These are phyloP conservation scores for Logfia minima DNA, from an alignment of 129 eudicot species.

Conservation along the genomic window DNA sequence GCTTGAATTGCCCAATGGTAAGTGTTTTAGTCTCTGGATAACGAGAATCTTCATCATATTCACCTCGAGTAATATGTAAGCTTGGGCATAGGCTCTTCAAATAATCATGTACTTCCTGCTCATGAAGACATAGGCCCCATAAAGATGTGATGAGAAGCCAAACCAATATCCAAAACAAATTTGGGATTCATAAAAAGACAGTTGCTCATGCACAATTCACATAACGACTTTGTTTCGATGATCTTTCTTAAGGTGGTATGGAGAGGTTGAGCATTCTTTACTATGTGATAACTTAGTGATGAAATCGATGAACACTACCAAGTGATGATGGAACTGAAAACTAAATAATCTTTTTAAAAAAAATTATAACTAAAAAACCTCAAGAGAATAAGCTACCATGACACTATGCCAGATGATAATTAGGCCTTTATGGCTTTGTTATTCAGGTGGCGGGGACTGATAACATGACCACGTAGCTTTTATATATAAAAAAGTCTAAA, in stretches of 20 bases:
- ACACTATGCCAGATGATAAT: not conserved
- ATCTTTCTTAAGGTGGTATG: not conserved
- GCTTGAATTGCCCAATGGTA: slow-evolving; percentile 95
- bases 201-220: not conserved
- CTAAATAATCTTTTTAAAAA: not conserved
- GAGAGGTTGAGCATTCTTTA: not conserved
- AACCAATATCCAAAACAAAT: slow-evolving; percentile 4
- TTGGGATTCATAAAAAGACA: not conserved
- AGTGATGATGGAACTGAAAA: not conserved
- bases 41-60: slow-evolving; percentile 94
- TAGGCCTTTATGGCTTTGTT: not conserved
- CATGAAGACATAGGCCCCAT: slow-evolving; percentile 14
- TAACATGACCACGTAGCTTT: not conserved
- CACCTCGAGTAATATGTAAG: slow-evolving; percentile 92
- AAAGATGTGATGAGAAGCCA: slow-evolving; percentile 13
- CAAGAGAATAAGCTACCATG: not conserved
- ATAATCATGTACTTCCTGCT: slow-evolving; percentile 97
- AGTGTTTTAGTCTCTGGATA: slow-evolving; percentile 88
- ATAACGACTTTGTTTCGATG: not conserved
- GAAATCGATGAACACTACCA: not conserved
- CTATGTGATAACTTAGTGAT: not conserved
- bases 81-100: slow-evolving; percentile 86
- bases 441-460: not conserved
- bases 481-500: not conserved
- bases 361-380: not conserved